Evolutionary conservation across 306 rosid genomes (phyloP), one percentile per base, ranked within the genome.

Genomic region (Sechiopsis laciniata): DNA sequence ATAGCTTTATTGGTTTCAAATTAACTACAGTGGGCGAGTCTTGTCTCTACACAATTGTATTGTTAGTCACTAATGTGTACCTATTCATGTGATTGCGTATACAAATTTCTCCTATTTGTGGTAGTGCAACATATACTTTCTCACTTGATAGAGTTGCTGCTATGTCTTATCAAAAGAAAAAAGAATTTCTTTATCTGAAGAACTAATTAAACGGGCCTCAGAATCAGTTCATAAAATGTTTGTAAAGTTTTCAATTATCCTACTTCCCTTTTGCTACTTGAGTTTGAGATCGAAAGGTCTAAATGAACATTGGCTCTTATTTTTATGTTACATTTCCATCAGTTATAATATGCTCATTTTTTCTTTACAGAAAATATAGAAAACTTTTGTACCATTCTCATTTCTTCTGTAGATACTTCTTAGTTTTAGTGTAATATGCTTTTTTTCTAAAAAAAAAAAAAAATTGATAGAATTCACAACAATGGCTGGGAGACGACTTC

Each of bases 401-500:
- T 66, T 66, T 53, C 54, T 11, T 66, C 22, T 42, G 55, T 21
- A 17, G 55, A 32, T 66, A 40, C 53, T 68, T 51, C 74, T 20
- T 61, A 61, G 3, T 10, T 35, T 37, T 35, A 63, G 24, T 35
- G 8, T n/a, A 64, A 4, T 8, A 10, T 64, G 52, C 14, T 65
- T 0, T 0, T 68, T 48, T 66, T 1, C 20, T 0, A n/a, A n/a
- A 45, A 45, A 66, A 66, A 32, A 32, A 32, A 32, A 32, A 32
- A 32, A 32, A 32, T 42, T 57, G 52, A 64, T 83, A 93, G 98
- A 93, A 75, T 87, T 93, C 83, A 84, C 98, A 29, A 88, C 97
- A 59, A 93, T 93, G 98, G 98, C 98, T 56, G 97, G 98, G 22
- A 84, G 97, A 80, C 91, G 91, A 46, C 96, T 93, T 22, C 96